A percentile compares a stretch with the other conserved stretches of the same genome.
These are phyloP conservation scores for Chrysanthemum seticuspe DNA, from an alignment of 129 eudicot genomes.

Conservation along the genomic window DNA sequence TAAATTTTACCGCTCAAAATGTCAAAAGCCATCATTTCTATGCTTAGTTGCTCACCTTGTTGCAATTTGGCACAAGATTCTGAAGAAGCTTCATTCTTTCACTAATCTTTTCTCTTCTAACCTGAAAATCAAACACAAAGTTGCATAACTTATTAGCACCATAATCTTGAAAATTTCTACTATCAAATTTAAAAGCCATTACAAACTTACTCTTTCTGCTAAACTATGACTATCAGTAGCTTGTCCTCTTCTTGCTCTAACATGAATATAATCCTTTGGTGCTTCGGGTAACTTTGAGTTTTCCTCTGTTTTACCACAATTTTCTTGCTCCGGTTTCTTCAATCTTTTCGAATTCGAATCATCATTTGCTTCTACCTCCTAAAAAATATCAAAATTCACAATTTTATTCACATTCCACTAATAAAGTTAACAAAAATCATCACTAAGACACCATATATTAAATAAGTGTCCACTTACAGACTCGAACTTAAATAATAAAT, in stretches of 20 bases:
- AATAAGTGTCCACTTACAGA: too few species aligned
- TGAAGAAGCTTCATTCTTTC: slow-evolving; percentile 97
- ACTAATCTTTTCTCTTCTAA: slow-evolving; percentile 83
- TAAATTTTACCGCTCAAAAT: neutral
- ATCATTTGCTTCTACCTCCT: slow-evolving; percentile 51
- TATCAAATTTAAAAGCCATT: neutral
- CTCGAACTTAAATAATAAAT: too few species aligned
- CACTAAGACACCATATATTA: too few species aligned
- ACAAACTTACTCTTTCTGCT: slow-evolving; percentile 78
- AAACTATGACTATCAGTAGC: slow-evolving; percentile 98
- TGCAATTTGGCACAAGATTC: slow-evolving; percentile 96
- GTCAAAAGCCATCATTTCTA: slow-evolving; percentile 12
- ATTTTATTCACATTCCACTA: neutral
- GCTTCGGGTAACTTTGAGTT: slow-evolving; percentile 32
- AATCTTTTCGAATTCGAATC: slow-evolving; percentile 44
- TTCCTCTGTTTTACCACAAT: slow-evolving; percentile 41
- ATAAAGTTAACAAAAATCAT: neutral
- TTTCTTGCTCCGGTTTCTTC: slow-evolving; percentile 37
- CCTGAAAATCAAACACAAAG: slow-evolving; percentile 39
- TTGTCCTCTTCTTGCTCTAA: slow-evolving; percentile 97
- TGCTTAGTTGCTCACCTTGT: slow-evolving; percentile 71
- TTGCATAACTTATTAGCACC: slow-evolving; percentile 9
- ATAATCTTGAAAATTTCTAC: neutral
- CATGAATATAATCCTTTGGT: slow-evolving; percentile 48
- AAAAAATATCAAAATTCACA: neutral